A percentile compares a stretch with the other conserved stretches of the same genome.
phyloP scores from a whole-genome alignment of 169 alveolate genomes.

The Miamiensis avidus region DNA sequence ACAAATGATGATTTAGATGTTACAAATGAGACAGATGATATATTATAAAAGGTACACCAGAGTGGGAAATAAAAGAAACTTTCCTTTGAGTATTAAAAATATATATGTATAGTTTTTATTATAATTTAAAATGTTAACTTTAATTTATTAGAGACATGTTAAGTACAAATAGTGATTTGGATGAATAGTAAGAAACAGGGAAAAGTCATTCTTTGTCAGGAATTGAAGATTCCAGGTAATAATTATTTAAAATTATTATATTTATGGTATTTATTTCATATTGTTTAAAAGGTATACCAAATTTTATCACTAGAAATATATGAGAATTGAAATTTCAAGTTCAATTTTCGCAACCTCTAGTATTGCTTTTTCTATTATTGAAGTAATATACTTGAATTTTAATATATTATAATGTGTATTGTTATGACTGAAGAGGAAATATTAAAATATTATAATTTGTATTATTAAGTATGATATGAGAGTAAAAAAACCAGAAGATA shows the following conservation, averaged over 20 bases:
- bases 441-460: too few relatives aligned
- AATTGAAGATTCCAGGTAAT: not conserved
- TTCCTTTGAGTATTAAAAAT: not conserved
- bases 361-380: not conserved
- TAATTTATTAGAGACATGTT: not conserved
- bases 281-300: not conserved
- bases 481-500: not conserved
- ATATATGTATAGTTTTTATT: too few relatives aligned
- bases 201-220: not conserved
- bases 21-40: not conserved
- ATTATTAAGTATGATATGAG: not conserved
- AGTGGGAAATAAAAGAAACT: not conserved
- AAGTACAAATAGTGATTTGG: not conserved
- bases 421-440: too few relatives aligned
- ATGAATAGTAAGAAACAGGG: not conserved
- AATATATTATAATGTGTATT: too few relatives aligned
- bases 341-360: not conserved
- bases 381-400: not conserved
- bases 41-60: not conserved
- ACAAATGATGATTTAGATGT: not conserved
- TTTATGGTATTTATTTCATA: too few relatives aligned
- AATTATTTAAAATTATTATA: too few relatives aligned
- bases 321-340: not conserved
- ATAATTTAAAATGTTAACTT: too few relatives aligned
- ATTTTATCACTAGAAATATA: not conserved